These are phyloP conservation scores for Globisporangium heterothallicum DNA, from an alignment of 352 stramenopile genomes.

Conservation along the genomic window DNA sequence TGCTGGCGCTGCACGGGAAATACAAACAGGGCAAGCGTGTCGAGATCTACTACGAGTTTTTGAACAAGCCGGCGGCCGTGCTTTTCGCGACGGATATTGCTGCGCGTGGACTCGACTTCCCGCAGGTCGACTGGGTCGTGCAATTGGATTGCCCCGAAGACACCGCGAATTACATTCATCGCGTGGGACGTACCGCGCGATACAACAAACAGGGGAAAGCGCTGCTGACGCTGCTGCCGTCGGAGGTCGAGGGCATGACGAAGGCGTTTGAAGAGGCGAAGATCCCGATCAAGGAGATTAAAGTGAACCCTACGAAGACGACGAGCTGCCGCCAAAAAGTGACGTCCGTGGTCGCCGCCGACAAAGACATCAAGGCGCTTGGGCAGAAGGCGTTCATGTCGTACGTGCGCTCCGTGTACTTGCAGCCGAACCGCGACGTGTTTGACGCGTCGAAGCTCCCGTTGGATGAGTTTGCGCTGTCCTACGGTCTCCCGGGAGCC, in stretches of 20 bases:
- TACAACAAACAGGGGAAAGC: conserved; percentile 94
- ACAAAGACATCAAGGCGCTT: conserved; percentile 92
- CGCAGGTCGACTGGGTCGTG: conserved; percentile 98
- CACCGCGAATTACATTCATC: conserved; percentile 97
- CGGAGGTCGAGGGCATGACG: conserved; percentile 88
- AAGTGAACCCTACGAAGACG: conserved; percentile 96
- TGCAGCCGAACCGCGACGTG: conserved; percentile 94
- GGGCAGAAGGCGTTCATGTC: conserved; percentile 98
- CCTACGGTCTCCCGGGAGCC: conserved; percentile 91
- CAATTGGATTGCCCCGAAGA: conserved; percentile 98
- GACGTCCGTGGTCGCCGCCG: conserved; percentile 87
- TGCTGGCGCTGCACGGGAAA: conserved; percentile 98
- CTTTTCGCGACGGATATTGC: conserved; percentile 99
- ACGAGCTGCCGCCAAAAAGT: conserved; percentile 90
- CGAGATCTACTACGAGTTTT: conserved; percentile 99
- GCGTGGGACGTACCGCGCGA: conserved; percentile 94
- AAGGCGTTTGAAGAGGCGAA: conserved; percentile 86
- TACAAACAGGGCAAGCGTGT: conserved; percentile 97
- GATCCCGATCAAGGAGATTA: conserved; percentile 95
- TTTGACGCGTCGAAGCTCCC: conserved; percentile 90
- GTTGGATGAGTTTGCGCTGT: conserved; percentile 91
- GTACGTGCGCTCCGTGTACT: conserved; percentile 95
- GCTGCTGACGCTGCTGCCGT: conserved; percentile 89
- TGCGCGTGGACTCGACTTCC: conserved; percentile 97
- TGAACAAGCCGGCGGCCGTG: conserved; percentile 90